These are phyloP conservation scores for Pestalotiopsis sp. DNA, from an alignment of 2,329 filamentous ascomycete species.

Conservation along the genomic window DNA sequence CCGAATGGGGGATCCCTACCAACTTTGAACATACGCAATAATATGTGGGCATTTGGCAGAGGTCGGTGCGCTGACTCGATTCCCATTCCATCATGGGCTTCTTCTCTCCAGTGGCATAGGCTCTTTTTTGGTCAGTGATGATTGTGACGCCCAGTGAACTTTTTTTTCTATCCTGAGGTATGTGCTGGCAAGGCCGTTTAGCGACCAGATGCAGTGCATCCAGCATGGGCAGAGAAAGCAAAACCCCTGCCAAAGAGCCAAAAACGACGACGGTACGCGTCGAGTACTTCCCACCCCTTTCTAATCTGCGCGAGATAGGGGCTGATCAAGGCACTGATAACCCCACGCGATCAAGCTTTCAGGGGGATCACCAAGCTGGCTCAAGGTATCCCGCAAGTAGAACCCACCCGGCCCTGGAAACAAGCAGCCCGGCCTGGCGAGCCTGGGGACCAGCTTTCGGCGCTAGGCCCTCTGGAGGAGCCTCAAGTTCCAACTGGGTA, in stretches of 20 bases:
- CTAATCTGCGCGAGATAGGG: conserved; percentile 2
- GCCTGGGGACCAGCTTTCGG: not conserved
- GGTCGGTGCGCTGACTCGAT: not conserved
- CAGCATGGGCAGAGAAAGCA: not conserved
- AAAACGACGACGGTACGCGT: not conserved
- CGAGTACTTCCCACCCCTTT: not conserved
- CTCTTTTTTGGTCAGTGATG: not conserved
- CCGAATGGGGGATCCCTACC: not conserved
- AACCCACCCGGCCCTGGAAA: not conserved
- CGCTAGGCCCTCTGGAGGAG: conserved; percentile 11
- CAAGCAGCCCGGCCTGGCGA: not conserved
- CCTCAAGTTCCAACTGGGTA: not conserved
- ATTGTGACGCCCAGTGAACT: not conserved
- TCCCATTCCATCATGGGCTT: not conserved
- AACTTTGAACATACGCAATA: not conserved
- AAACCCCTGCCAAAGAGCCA: not conserved
- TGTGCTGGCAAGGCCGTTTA: not conserved
- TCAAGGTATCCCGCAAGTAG: conserved; percentile 9
- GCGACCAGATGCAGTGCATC: not conserved
- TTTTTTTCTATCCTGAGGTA: not conserved
- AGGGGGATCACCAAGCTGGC: not conserved
- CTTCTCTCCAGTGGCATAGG: not conserved
- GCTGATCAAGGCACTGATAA: not conserved
- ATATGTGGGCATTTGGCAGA: not conserved
- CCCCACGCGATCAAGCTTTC: not conserved